phyloP scores from a whole-genome alignment of 2,329 filamentous ascomycete genomes.

The Lachnellula willkommii region DNA sequence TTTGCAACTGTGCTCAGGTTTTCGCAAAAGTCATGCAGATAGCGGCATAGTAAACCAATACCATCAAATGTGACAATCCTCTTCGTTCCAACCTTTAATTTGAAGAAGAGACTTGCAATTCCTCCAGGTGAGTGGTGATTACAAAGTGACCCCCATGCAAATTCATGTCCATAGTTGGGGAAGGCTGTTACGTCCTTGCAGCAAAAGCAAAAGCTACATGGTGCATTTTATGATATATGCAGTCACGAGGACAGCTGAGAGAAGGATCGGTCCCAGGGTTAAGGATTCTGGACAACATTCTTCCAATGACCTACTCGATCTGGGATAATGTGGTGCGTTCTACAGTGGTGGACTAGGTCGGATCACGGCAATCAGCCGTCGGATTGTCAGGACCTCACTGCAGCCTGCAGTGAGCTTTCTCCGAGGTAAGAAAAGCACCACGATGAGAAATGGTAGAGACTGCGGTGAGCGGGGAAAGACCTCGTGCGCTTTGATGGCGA shows the following conservation, averaged over 20 bases:
- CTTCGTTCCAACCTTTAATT: slow-evolving; percentile 7
- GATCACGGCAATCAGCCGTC: slow-evolving; percentile 1
- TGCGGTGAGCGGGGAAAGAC: slow-evolving; percentile 9
- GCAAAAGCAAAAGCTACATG: slow-evolving; percentile 1
- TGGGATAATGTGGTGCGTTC: no score
- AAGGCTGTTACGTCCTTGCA: slow-evolving; percentile 9
- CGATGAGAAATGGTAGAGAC: background rate
- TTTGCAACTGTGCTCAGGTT: slow-evolving; percentile 24
- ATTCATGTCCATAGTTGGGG: slow-evolving; percentile 2
- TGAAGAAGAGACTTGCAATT: background rate
- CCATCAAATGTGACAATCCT: slow-evolving; percentile 24
- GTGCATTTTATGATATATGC: slow-evolving; percentile 9
- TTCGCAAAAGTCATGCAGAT: slow-evolving; percentile 24
- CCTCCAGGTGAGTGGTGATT: background rate
- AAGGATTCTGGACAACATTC: background rate
- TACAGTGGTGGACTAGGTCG: slow-evolving; percentile 6
- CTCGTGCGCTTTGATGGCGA: slow-evolving; percentile 2
- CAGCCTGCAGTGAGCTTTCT: slow-evolving; percentile 8
- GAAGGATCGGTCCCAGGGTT: slow-evolving; percentile 1
- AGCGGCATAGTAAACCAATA: slow-evolving; percentile 30
- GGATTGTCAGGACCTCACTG: background rate
- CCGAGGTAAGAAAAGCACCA: slow-evolving; percentile 18
- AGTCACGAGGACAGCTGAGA: slow-evolving; percentile 13
- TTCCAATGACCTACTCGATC: background rate
- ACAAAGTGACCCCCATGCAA: slow-evolving; percentile 13